Conservation (phyloP, 2,329 filamentous ascomycete species). For the Botrytis byssoidea region DNA sequence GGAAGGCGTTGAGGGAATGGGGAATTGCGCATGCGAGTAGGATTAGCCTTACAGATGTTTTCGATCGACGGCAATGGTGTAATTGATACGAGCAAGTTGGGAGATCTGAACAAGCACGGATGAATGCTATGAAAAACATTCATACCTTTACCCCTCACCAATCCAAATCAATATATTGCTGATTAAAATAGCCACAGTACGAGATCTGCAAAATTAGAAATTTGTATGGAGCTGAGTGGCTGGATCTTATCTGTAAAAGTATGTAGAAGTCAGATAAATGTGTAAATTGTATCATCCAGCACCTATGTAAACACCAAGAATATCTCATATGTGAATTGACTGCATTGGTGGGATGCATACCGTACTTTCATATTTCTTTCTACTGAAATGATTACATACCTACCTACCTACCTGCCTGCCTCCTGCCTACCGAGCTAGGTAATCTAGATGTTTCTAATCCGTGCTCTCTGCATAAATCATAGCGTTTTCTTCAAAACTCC, state of each 20-base stretch:
- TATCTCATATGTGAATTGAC: background rate
- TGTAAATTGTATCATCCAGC: background rate
- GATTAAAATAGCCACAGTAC: background rate
- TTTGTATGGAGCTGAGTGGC: background rate
- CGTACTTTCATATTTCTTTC: background rate
- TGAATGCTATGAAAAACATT: background rate
- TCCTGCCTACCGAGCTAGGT: background rate
- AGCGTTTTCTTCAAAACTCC: slow-evolving; percentile 4
- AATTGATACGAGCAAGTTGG: background rate
- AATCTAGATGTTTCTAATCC: background rate
- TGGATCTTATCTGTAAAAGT: background rate
- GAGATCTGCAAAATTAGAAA: slow-evolving; percentile 9
- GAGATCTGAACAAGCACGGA: slow-evolving; percentile 6
- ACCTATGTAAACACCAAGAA: background rate
- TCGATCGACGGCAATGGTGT: slow-evolving; percentile 12
- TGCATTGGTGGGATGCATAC: background rate
- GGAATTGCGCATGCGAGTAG: background rate
- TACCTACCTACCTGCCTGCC: too few species aligned
- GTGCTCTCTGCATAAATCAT: background rate
- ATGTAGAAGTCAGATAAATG: background rate
- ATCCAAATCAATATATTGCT: background rate
- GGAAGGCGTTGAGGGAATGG: background rate
- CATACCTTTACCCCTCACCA: slow-evolving; percentile 6
- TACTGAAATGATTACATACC: background rate
- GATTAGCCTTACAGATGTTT: slow-evolving; percentile 12